These are phyloP conservation scores for Jaapia argillacea DNA, from an alignment of 768 basidiomycete genomes.

Conservation along the genomic window DNA sequence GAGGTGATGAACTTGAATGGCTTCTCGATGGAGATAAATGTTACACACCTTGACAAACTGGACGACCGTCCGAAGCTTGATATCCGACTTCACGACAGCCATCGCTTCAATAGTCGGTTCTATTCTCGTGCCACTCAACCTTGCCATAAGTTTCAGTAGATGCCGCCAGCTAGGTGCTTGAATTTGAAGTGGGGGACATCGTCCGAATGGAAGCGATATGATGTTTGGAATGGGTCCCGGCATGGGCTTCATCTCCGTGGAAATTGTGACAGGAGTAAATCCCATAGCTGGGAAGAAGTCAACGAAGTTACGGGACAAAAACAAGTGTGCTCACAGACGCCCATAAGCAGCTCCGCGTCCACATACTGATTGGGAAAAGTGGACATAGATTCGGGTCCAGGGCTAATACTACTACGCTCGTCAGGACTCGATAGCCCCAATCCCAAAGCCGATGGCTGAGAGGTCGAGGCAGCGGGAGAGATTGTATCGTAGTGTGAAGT, in stretches of 20 bases:
- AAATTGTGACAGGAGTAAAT: conserved; percentile 49
- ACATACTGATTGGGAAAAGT: too few relatives aligned
- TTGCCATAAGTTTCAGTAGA: conserved; percentile 65
- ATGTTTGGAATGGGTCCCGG: conserved; percentile 53
- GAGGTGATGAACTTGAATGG: conserved; percentile 42
- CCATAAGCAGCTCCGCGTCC: conserved; percentile 44
- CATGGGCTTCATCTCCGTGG: conserved; percentile 36
- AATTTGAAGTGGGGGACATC: conserved; percentile 58
- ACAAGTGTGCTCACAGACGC: conserved; percentile 43
- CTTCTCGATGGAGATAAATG: conserved; percentile 2
- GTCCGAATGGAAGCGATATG: conserved; percentile 64
- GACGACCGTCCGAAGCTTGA: conserved; percentile 61
- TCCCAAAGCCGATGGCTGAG: too few relatives aligned
- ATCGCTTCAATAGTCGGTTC: conserved; percentile 65
- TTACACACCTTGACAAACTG: conserved; percentile 65
- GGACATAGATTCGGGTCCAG: too few relatives aligned
- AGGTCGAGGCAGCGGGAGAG: too few relatives aligned
- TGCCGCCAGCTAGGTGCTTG: conserved; percentile 69
- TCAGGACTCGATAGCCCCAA: too few relatives aligned
- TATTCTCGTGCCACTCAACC: conserved; percentile 57
- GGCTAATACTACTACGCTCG: too few relatives aligned
- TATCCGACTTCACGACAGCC: conserved; percentile 40
- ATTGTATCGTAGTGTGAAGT: too few relatives aligned
- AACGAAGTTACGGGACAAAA: conserved; percentile 1
- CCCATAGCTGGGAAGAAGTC: conserved; percentile 44